phyloP scores from a whole-genome alignment of 257 asterid genomes.

The Ballota nigra region DNA sequence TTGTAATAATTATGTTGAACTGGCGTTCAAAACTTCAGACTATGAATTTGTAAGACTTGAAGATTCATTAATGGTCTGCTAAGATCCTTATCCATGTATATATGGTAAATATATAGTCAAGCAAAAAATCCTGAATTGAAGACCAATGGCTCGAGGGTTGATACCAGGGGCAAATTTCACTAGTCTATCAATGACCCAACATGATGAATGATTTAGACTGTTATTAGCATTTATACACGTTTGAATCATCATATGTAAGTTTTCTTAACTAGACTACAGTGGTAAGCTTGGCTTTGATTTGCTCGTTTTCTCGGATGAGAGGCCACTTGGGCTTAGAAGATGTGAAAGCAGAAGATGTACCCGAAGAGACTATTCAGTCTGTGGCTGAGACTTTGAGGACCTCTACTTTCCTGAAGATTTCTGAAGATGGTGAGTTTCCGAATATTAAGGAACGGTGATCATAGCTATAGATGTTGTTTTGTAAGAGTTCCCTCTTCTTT shows the following conservation, averaged over 20 bases:
- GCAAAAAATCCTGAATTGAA: background rate
- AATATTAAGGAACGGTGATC: background rate
- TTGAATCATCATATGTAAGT: background rate
- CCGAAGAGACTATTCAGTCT: conserved; percentile 63
- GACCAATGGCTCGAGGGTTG: background rate
- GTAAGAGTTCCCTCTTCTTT: background rate
- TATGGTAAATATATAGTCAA: background rate
- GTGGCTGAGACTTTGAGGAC: conserved; percentile 76
- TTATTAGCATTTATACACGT: background rate
- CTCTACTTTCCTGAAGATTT: conserved; percentile 72
- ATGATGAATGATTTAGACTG: background rate
- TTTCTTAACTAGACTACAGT: conserved; percentile 67
- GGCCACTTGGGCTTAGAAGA: conserved; percentile 71
- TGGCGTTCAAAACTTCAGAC: background rate
- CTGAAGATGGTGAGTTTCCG: conserved; percentile 77
- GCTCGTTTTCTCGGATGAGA: conserved; percentile 87
- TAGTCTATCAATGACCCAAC: background rate
- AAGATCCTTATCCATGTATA: background rate
- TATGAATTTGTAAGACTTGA: background rate
- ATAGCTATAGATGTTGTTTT: background rate
- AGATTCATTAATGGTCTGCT: background rate
- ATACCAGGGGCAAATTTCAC: background rate
- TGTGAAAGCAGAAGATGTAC: conserved; percentile 65
- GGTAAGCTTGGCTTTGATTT: conserved; percentile 77
- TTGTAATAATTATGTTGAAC: too few species aligned